Evolutionary conservation across 805 yeast species (phyloP).

Genomic region (Cyberlindnera euphorbiae): DNA sequence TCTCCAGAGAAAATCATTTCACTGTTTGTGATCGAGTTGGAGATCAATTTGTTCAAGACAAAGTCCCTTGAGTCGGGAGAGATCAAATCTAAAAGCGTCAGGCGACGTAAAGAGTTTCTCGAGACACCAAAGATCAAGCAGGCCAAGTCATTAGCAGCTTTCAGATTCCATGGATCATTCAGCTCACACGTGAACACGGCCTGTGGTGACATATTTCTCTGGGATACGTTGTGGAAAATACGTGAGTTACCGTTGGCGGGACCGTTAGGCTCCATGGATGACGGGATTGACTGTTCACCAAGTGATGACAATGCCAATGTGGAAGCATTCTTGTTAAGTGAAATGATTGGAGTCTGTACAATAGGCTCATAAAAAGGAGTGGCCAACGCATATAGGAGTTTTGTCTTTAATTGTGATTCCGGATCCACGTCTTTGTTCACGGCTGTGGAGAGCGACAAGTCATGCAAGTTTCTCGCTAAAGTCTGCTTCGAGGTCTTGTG

Average conservation of each 20-base stretch:
- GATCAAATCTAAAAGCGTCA: slow-evolving; percentile 69
- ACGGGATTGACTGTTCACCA: slow-evolving; percentile 6
- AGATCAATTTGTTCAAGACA: slow-evolving; percentile 51
- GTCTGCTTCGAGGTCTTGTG: slow-evolving; percentile 30
- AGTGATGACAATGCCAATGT: slow-evolving; percentile 29
- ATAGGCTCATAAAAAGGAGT: slow-evolving; percentile 48
- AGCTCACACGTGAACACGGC: slow-evolving; percentile 79
- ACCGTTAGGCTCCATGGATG: slow-evolving; percentile 5
- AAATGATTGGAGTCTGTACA: slow-evolving; percentile 22
- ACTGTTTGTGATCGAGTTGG: slow-evolving; percentile 26
- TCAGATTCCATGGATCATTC: slow-evolving; percentile 72
- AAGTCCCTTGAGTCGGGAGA: slow-evolving; percentile 73
- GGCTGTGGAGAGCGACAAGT: slow-evolving; percentile 45
- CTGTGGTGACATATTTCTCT: slow-evolving; percentile 70
- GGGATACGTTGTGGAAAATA: slow-evolving; percentile 62
- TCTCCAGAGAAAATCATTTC: slow-evolving; percentile 76
- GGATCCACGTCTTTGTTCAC: slow-evolving; percentile 10
- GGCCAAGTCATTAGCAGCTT: slow-evolving; percentile 86
- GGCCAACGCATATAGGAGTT: slow-evolving; percentile 57
- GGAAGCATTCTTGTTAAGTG: slow-evolving; percentile 25
- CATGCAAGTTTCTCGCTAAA: slow-evolving; percentile 51
- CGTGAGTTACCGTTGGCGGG: slow-evolving; percentile 28
- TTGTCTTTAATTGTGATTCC: slow-evolving; percentile 30
- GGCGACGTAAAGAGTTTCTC: slow-evolving; percentile 51
- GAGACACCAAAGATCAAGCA: slow-evolving; percentile 83